Evolutionary conservation across 2,329 filamentous ascomycete genomes (phyloP), one percentile per base, ranked within the genome.

Genomic region (Alternaria viburni): DNA sequence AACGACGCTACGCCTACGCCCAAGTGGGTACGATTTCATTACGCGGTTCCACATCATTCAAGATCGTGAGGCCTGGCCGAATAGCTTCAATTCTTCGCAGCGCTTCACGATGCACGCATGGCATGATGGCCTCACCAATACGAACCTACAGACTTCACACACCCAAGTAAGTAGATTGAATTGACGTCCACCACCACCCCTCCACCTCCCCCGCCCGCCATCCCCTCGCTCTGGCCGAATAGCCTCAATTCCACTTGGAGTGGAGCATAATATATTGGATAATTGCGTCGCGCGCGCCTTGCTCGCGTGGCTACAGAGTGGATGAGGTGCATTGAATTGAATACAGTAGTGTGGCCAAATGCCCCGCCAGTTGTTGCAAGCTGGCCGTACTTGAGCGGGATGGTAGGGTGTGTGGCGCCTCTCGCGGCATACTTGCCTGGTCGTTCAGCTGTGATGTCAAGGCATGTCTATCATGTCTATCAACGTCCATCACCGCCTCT

Each of bases 351-450:
- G 61, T 59, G 57, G 57, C 57, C n/a, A 54, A 13, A 25, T 60
- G 61, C 61, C 61, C 61, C 61, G 61, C 61, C 61, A 62, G 56
- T 50, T 62, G 60, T 54, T 44, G 59, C 59, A 58, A 36, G 28
- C 47, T 62, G 23, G 61, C 61, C 61, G 61, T 57, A 63, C 50
- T 52, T 63, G 50, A 55, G 61, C 61, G 61, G 56, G 17, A 41
- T 19, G 36, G 36, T 11, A 17, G 36, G 15, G 36, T 41, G 36
- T 21, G 28, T 11, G 19, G 57, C 61, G 61, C 61, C 26, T 60
- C 32, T 59, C 21, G 57, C 61, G 61, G 61, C 51, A 41, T n/a
- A 55, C 50, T 28, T 62, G 56, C 56, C 61, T 32, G n/a, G 23
- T 30, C 21, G 13, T 43, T 26, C 32, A 13, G 49, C 13, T 12